A percentile compares a stretch with the other conserved stretches of the same genome.
Evolutionary conservation across 495 filamentous ascomycete species (phyloP).

Genomic region (Neurospora sp.): DNA sequence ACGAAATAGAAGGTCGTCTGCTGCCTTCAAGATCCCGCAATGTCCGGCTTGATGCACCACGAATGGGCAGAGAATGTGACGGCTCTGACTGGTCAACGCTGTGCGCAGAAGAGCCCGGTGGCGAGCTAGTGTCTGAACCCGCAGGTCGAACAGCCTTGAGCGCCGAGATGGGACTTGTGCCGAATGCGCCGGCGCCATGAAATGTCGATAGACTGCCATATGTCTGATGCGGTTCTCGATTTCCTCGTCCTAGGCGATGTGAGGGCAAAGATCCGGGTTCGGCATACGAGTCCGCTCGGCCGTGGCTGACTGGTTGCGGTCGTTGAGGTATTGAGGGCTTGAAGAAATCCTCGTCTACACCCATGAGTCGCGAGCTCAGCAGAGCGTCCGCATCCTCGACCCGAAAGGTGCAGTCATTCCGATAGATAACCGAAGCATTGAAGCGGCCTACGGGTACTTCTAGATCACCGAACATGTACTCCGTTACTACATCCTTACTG

Average conservation of each 20-base stretch:
- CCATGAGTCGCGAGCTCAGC: slow-evolving; percentile 84
- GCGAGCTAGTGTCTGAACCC: slow-evolving; percentile 51
- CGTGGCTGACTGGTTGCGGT: slow-evolving; percentile 16
- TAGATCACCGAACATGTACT: slow-evolving; percentile 67
- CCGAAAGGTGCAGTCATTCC: slow-evolving; percentile 79
- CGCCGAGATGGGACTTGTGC: slow-evolving; percentile 80
- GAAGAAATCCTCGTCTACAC: slow-evolving; percentile 79
- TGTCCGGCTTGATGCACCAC: slow-evolving; percentile 21
- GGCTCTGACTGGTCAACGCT: slow-evolving; percentile 31
- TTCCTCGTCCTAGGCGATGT: slow-evolving; percentile 33
- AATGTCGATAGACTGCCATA: slow-evolving; percentile 93
- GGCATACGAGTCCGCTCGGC: slow-evolving; percentile 29
- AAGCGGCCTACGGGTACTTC: slow-evolving; percentile 81
- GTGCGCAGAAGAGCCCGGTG: slow-evolving; percentile 50
- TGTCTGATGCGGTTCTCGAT: slow-evolving; percentile 62
- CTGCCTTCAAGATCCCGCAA: slow-evolving; percentile 34
- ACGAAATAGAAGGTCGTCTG: slow-evolving; percentile 75
- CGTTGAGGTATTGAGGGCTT: slow-evolving; percentile 52
- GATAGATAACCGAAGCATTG: slow-evolving; percentile 69
- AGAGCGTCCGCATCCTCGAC: slow-evolving; percentile 85
- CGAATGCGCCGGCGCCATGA: slow-evolving; percentile 66
- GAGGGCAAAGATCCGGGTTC: slow-evolving; percentile 72
- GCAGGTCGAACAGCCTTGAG: slow-evolving; percentile 55
- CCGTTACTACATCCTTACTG: slow-evolving; percentile 56
- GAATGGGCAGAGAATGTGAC: slow-evolving; percentile 37